Percentiles rank a stretch among this genome's conserved stretches.
These are phyloP conservation scores for Penicillium nucicola DNA, from an alignment of 495 filamentous ascomycete species.

Conservation along the genomic window DNA sequence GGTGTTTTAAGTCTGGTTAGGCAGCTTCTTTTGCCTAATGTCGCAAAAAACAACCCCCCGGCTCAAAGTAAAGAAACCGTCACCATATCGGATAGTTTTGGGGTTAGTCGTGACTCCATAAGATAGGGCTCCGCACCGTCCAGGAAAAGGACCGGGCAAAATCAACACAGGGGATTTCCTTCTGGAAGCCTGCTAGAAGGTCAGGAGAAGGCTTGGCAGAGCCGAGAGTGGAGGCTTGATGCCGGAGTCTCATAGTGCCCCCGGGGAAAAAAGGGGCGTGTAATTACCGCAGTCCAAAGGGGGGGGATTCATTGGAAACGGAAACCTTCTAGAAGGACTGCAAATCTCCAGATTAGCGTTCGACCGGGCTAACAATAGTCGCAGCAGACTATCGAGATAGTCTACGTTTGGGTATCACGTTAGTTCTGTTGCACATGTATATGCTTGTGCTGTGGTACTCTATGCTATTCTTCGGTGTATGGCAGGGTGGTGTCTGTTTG, in stretches of 20 bases:
- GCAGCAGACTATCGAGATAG: slow-evolving; percentile 25
- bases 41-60: no score
- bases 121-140: slow-evolving; percentile 13
- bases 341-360: slow-evolving; percentile 15
- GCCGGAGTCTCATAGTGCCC: slow-evolving; percentile 13
- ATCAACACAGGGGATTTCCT: slow-evolving; percentile 21
- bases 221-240: slow-evolving; percentile 27
- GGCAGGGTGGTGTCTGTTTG: background rate
- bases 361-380: slow-evolving; percentile 20
- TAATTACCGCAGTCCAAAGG: slow-evolving; percentile 21
- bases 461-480: background rate
- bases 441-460: no score
- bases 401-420: background rate
- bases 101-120: no score
- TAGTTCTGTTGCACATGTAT: slow-evolving; percentile 14
- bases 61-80: no score
- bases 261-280: slow-evolving; percentile 8
- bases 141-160: slow-evolving; percentile 17
- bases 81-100: no score
- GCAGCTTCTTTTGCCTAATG: no score
- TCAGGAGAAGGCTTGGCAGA: slow-evolving; percentile 37
- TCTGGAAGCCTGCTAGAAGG: slow-evolving; percentile 40
- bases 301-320: background rate
- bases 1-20: no score
- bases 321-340: slow-evolving; percentile 28